phyloP scores from a whole-genome alignment of 2,329 filamentous ascomycete genomes.

The Escovopsis sp. region DNA sequence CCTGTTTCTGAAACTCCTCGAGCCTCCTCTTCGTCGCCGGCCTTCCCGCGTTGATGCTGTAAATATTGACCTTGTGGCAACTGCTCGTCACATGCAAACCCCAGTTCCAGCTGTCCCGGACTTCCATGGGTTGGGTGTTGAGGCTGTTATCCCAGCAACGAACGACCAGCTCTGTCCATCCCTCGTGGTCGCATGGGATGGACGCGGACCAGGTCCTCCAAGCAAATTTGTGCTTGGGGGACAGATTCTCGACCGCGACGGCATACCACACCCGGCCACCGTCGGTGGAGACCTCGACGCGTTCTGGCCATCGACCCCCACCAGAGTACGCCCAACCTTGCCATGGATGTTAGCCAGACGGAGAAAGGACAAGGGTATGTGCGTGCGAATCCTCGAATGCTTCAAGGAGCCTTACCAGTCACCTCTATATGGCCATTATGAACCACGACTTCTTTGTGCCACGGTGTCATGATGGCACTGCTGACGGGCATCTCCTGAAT shows the following conservation, averaged over 20 bases:
- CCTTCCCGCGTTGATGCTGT: constrained; percentile 43
- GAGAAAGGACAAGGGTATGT: no score
- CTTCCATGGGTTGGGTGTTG: constrained; percentile 43
- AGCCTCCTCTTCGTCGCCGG: constrained; percentile 34
- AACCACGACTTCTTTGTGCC: constrained; percentile 43
- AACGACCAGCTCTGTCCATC: constrained; percentile 44
- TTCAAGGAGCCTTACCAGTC: neutral
- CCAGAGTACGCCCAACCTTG: constrained; percentile 44
- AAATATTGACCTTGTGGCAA: constrained; percentile 45
- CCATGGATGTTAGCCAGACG: neutral
- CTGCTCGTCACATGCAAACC: constrained; percentile 49
- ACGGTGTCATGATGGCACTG: constrained; percentile 50
- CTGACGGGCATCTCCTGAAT: constrained; percentile 62
- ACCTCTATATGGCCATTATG: constrained; percentile 40
- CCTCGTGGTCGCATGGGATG: constrained; percentile 46
- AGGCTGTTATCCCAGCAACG: constrained; percentile 48
- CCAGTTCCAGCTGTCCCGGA: constrained; percentile 48
- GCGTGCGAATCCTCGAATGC: neutral
- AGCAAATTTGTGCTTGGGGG: constrained; percentile 44
- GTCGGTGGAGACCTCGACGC: constrained; percentile 49
- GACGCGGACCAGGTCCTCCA: constrained; percentile 53
- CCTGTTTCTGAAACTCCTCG: constrained; percentile 33
- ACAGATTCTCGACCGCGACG: constrained; percentile 44
- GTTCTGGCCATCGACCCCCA: constrained; percentile 43
- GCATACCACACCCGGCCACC: constrained; percentile 51